A percentile compares a stretch with the other conserved stretches of the same genome.
Conservation (phyloP, 805 yeast genomes). For the Kodamaea hsintzibuensis region DNA sequence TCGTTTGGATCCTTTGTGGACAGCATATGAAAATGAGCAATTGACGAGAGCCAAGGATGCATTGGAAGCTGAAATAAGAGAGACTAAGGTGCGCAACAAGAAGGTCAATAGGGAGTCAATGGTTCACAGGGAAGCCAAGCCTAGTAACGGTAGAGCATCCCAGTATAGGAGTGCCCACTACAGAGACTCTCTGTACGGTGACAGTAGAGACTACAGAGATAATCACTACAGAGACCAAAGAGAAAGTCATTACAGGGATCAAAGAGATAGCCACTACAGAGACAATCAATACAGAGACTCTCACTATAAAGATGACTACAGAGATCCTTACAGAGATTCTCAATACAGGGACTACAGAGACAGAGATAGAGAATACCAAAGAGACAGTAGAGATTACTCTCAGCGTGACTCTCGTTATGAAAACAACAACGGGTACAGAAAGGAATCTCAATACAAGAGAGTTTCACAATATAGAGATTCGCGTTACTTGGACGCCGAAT, state of each 20-base stretch:
- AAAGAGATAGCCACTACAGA: background rate
- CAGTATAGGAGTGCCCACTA: constrained; percentile 5
- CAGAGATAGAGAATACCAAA: background rate
- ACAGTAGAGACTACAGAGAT: constrained; percentile 2
- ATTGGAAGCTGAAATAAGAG: constrained; percentile 34
- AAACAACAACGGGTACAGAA: background rate
- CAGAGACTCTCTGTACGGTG: background rate
- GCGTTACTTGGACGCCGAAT: constrained; percentile 6
- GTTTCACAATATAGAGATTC: constrained; percentile 12
- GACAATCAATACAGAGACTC: background rate
- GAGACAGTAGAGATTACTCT: background rate
- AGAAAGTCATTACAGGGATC: background rate
- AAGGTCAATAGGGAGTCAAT: constrained; percentile 13
- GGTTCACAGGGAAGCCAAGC: constrained; percentile 10
- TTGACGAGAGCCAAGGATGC: constrained; percentile 45
- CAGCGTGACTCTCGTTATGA: constrained; percentile 2
- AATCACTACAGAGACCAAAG: constrained; percentile 7
- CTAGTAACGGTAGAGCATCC: constrained; percentile 7
- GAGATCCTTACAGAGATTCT: background rate
- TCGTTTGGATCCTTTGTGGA: constrained; percentile 56
- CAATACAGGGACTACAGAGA: background rate
- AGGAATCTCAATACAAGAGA: constrained; percentile 7
- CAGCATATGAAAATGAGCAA: constrained; percentile 50
- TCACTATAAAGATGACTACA: background rate
- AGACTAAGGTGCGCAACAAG: constrained; percentile 14